Evolutionary conservation across 208 protist species (phyloP).

Genomic region (Leishmania tropica): DNA sequence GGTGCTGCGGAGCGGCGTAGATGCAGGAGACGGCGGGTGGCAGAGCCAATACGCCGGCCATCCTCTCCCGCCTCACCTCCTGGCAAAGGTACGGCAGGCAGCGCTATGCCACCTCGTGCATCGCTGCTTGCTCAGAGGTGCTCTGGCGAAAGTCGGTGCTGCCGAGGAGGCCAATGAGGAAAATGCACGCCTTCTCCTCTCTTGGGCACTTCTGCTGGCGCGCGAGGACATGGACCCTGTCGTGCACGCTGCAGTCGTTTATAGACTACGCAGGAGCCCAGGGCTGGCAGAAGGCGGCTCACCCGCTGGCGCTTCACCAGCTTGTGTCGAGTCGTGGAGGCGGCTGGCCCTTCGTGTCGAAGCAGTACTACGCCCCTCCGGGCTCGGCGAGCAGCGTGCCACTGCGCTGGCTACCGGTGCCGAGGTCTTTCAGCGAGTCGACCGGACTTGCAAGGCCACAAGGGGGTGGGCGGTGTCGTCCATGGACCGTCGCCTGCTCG

Average conservation of each 20-base stretch:
- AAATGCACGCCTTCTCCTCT: slow-evolving; percentile 8
- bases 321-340: slow-evolving; percentile 12
- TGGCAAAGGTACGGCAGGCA: slow-evolving; percentile 7
- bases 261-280: slow-evolving; percentile 17
- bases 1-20: neutral
- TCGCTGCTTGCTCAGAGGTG: slow-evolving; percentile 19
- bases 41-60: neutral
- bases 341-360: slow-evolving; percentile 16
- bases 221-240: slow-evolving; percentile 3
- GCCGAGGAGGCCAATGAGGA: neutral
- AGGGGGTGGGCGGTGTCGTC: slow-evolving; percentile 16
- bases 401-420: neutral
- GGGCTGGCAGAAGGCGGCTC: neutral
- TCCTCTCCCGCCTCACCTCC: neutral
- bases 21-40: neutral
- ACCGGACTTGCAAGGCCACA: neutral
- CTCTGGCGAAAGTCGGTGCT: neutral
- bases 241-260: slow-evolving; percentile 19
- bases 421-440: slow-evolving; percentile 13
- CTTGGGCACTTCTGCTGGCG: slow-evolving; percentile 22
- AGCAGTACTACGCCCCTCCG: neutral
- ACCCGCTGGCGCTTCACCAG: neutral
- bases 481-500: neutral
- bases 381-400: neutral
- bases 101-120: slow-evolving; percentile 30